A percentile compares a stretch with the other conserved stretches of the same genome.
These are phyloP conservation scores for Pythium volutum DNA, from an alignment of 352 stramenopile genomes.

Conservation along the genomic window DNA sequence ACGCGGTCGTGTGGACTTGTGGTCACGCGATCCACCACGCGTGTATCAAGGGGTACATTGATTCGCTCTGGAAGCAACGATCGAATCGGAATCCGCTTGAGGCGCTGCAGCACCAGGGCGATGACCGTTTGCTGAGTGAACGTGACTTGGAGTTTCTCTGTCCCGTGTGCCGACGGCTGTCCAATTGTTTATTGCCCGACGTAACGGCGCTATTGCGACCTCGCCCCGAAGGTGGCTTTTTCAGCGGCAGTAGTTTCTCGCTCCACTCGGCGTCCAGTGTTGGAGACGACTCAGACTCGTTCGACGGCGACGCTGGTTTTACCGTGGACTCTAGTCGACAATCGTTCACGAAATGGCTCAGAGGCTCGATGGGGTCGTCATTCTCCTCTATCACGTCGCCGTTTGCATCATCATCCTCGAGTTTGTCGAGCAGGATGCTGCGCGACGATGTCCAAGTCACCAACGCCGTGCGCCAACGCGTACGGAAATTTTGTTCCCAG, in stretches of 20 bases:
- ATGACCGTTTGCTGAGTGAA: conserved; percentile 66
- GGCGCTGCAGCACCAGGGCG: conserved; percentile 30
- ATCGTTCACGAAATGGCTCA: conserved; percentile 17
- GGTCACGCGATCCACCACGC: conserved; percentile 65
- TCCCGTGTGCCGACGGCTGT: conserved; percentile 70
- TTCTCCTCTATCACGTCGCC: neutral
- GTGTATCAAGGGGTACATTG: conserved; percentile 70
- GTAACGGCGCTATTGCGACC: conserved; percentile 11
- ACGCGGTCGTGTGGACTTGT: conserved; percentile 66
- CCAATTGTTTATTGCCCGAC: conserved; percentile 65
- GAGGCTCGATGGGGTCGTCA: neutral
- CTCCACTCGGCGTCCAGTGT: conserved; percentile 1
- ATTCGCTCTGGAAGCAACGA: conserved; percentile 63
- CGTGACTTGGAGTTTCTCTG: conserved; percentile 75
- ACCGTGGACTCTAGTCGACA: neutral
- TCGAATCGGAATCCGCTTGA: conserved; percentile 39
- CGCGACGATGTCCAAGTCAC: neutral
- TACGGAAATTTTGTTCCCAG: conserved; percentile 55
- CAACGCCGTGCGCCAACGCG: conserved; percentile 33
- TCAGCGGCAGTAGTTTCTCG: conserved; percentile 17
- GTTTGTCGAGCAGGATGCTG: neutral
- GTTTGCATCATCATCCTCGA: neutral
- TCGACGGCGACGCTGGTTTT: neutral
- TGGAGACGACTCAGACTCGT: conserved; percentile 12
- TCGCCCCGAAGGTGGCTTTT: neutral